Conservation (phyloP, 768 basidiomycete genomes). For the Phallus indusiatus region DNA sequence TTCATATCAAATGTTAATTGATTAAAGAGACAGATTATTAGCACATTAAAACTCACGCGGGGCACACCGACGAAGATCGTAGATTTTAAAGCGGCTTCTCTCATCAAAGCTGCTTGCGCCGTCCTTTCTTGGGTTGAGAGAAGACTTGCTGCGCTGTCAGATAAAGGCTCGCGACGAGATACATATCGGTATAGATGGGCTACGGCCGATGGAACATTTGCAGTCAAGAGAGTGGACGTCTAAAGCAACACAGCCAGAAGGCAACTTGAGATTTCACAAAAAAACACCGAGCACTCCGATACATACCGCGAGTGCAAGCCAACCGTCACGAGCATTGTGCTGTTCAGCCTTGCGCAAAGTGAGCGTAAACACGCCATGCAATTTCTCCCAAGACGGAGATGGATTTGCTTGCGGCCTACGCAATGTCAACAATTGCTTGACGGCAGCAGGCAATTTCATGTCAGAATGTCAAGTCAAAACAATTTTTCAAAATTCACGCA, state of each 20-base stretch:
- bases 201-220: slow-evolving; percentile 70
- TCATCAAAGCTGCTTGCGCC: slow-evolving; percentile 67
- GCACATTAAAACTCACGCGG: slow-evolving; percentile 41
- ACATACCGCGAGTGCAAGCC: slow-evolving; percentile 71
- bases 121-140: slow-evolving; percentile 21
- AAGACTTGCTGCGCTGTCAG: slow-evolving; percentile 1
- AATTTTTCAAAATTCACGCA: neutral
- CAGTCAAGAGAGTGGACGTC: slow-evolving; percentile 78
- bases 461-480: neutral
- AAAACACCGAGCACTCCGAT: no score
- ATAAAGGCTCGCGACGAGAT: slow-evolving; percentile 28
- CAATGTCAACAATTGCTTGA: slow-evolving; percentile 66
- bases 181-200: slow-evolving; percentile 75
- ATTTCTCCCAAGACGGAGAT: slow-evolving; percentile 42
- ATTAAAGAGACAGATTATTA: slow-evolving; percentile 2
- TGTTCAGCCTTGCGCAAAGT: slow-evolving; percentile 59
- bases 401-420: slow-evolving; percentile 53
- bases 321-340: slow-evolving; percentile 62
- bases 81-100: slow-evolving; percentile 85
- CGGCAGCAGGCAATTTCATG: slow-evolving; percentile 39
- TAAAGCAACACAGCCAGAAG: slow-evolving; percentile 22
- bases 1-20: neutral
- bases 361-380: slow-evolving; percentile 46
- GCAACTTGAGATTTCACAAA: neutral
- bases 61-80: slow-evolving; percentile 84